These are phyloP conservation scores for Boletus chippewaensis DNA, from an alignment of 1,284 basidiomycete genomes.

Conservation along the genomic window DNA sequence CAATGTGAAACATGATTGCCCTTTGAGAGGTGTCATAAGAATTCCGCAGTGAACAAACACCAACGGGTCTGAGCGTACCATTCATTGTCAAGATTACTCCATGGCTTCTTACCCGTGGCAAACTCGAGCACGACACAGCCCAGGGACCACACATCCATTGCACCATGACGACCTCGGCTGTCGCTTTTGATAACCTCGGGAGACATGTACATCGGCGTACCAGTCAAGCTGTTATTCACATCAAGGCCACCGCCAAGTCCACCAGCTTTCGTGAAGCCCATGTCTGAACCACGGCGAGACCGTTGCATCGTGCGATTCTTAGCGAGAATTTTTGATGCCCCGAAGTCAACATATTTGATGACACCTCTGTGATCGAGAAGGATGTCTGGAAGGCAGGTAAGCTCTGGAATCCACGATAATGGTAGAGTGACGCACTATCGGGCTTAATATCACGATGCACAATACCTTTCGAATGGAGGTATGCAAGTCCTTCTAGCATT, in stretches of 20 bases:
- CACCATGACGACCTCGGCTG: slow-evolving; percentile 81
- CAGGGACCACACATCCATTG: slow-evolving; percentile 97
- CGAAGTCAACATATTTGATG: slow-evolving; percentile 98
- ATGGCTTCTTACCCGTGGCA: slow-evolving; percentile 93
- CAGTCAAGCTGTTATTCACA: slow-evolving; percentile 71
- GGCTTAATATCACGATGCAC: slow-evolving; percentile 99
- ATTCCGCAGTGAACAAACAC: not conserved
- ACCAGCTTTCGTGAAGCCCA: slow-evolving; percentile 27
- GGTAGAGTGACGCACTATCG: slow-evolving; percentile 69
- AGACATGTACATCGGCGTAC: slow-evolving; percentile 99
- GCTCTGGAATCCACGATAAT: slow-evolving; percentile 8
- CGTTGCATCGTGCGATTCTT: slow-evolving; percentile 88
- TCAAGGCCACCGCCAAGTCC: slow-evolving; percentile 40
- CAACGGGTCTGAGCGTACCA: slow-evolving; percentile 53
- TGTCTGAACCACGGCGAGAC: slow-evolving; percentile 49
- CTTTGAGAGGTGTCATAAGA: slow-evolving; percentile 29
- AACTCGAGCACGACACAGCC: slow-evolving; percentile 97
- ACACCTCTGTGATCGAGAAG: slow-evolving; percentile 90
- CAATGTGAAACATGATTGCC: slow-evolving; percentile 99
- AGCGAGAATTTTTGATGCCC: slow-evolving; percentile 95
- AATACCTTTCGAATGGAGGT: slow-evolving; percentile 89
- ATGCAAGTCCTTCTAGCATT: slow-evolving; percentile 91
- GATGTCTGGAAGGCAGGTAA: slow-evolving; percentile 60
- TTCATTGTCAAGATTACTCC: slow-evolving; percentile 98
- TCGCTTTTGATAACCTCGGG: slow-evolving; percentile 97